These are phyloP conservation scores for Entrophospora sp. DNA, from an alignment of 192 early-diverging fungal species.

Conservation along the genomic window DNA sequence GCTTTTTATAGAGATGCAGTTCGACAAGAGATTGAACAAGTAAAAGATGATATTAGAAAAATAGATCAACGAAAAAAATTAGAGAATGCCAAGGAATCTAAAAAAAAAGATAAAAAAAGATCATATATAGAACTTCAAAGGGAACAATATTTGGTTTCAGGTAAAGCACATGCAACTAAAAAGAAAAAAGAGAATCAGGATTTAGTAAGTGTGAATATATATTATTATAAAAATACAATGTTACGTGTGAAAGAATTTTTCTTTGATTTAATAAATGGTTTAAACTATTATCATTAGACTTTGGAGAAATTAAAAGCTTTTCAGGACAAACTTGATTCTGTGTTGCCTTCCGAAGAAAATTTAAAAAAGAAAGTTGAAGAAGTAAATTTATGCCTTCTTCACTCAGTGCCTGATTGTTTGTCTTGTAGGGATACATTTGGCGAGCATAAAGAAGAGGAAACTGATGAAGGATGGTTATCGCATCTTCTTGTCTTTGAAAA, in stretches of 20 bases:
- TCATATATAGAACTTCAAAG: conserved; percentile 40
- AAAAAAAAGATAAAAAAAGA: conserved; percentile 27
- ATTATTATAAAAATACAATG: too few relatives aligned
- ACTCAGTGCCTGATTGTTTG: conserved; percentile 59
- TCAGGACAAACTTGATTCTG: conserved; percentile 37
- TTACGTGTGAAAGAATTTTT: background rate
- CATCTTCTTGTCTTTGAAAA: conserved; percentile 71
- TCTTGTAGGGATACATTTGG: conserved; percentile 57
- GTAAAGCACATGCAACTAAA: conserved; percentile 23
- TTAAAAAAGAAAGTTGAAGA: conserved; percentile 27
- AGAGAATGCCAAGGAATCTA: conserved; percentile 24
- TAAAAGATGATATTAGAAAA: conserved; percentile 57
- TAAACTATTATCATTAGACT: conserved; percentile 9
- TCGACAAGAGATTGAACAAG: conserved; percentile 51
- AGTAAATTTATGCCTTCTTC: conserved; percentile 50
- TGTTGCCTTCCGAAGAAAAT: conserved; percentile 7
- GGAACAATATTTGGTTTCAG: conserved; percentile 35
- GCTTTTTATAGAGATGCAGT: conserved; percentile 23
- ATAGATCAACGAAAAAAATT: conserved; percentile 35
- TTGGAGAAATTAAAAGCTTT: conserved; percentile 51
- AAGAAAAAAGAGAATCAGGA: conserved; percentile 23
- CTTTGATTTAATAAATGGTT: too few relatives aligned
- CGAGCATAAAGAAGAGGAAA: conserved; percentile 30
- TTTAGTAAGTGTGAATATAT: conserved; percentile 23
- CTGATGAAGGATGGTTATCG: conserved; percentile 62